Conservation (phyloP, 2,329 filamentous ascomycete species). For the Rutstroemia sp. region DNA sequence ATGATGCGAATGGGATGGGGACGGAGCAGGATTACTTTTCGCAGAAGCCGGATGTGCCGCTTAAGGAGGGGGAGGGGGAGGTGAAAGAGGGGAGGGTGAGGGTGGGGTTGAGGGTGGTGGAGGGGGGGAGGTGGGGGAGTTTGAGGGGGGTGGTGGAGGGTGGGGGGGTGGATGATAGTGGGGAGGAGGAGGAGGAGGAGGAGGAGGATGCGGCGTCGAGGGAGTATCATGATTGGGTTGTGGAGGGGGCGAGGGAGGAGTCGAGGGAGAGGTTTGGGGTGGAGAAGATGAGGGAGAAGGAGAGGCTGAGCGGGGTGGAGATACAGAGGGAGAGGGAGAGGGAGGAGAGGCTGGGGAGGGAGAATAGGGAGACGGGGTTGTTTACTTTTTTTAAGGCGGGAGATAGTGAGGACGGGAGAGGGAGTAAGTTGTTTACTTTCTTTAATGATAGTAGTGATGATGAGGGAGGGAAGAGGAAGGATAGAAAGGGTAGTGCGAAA, state of each 20-base stretch:
- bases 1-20: too few species aligned
- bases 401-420: not conserved
- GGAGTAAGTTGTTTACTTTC: not conserved
- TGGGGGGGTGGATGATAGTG: too few species aligned
- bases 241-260: not conserved
- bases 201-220: not conserved
- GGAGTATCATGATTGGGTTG: too few species aligned
- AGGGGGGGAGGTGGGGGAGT: not conserved
- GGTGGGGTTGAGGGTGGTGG: not conserved
- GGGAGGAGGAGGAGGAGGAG: too few species aligned
- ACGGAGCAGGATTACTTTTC: too few species aligned
- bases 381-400: not conserved
- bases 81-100: not conserved
- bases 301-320: too few species aligned
- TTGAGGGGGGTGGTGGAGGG: too few species aligned
- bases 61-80: too few species aligned
- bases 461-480: not conserved
- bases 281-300: too few species aligned
- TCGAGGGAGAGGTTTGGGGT: not conserved
- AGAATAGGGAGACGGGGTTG: conserved; percentile 1
- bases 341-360: not conserved
- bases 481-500: not conserved
- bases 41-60: too few species aligned
- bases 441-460: not conserved
- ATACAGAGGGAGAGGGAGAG: not conserved